Evolutionary conservation across 208 protist genomes (phyloP).

Genomic region (Wallacemonas collosoma): DNA sequence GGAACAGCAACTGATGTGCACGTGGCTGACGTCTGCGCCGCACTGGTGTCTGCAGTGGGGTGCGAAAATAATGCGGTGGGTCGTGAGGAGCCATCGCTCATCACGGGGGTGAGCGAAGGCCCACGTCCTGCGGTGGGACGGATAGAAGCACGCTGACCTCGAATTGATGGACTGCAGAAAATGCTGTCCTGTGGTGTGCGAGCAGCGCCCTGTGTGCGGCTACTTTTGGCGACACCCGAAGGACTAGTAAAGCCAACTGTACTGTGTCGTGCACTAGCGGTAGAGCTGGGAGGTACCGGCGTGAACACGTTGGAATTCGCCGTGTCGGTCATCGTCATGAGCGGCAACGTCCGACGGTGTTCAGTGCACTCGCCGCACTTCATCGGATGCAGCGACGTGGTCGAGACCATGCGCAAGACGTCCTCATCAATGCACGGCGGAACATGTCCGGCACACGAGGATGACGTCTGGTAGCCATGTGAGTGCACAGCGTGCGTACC

Average conservation of each 20-base stretch:
- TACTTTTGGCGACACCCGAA: neutral
- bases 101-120: neutral
- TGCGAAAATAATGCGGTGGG: too few relatives aligned
- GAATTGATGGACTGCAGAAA: neutral
- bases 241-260: neutral
- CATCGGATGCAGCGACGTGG: constrained; percentile 12
- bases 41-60: too few relatives aligned
- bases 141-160: neutral
- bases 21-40: too few relatives aligned
- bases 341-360: neutral
- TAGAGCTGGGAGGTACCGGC: too few relatives aligned
- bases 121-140: neutral
- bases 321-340: too few relatives aligned
- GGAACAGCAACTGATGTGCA: neutral
- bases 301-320: too few relatives aligned
- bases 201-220: neutral
- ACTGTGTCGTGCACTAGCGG: neutral
- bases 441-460: neutral
- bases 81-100: too few relatives aligned
- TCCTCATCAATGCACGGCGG: neutral
- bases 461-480: neutral
- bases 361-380: neutral
- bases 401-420: constrained; percentile 11
- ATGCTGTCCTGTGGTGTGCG: neutral
- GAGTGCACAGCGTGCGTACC: neutral